These are phyloP conservation scores for Rhododendron vialii DNA, from an alignment of 148 eudicot genomes.

Conservation along the genomic window DNA sequence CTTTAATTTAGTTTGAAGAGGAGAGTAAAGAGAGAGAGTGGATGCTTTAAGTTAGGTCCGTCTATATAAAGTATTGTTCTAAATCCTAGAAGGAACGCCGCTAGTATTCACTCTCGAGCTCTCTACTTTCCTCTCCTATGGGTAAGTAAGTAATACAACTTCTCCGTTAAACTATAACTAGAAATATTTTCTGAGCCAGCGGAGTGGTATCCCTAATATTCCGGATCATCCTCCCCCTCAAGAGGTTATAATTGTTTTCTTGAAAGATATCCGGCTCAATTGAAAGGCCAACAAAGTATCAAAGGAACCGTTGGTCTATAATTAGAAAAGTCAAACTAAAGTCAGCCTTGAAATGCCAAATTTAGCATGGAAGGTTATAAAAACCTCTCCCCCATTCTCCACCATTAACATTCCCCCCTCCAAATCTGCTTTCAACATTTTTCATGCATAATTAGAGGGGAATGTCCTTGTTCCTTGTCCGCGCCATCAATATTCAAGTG, in stretches of 20 bases:
- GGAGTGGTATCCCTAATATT: not conserved
- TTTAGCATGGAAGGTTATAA: not conserved
- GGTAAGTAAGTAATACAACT: not conserved
- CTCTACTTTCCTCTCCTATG: too few species aligned
- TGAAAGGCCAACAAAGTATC: not conserved
- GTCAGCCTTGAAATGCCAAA: slow-evolving; percentile 10
- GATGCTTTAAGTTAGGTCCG: not conserved
- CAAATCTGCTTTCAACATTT: not conserved
- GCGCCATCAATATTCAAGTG: not conserved
- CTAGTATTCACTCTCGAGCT: too few species aligned
- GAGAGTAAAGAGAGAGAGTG: too few species aligned
- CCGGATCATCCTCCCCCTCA: not conserved
- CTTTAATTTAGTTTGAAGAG: too few species aligned
- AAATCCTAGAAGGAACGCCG: too few species aligned
- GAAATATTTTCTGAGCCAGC: not conserved
- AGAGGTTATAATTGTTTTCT: not conserved
- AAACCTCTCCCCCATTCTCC: not conserved
- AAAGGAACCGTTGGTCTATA: not conserved
- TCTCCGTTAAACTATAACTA: not conserved
- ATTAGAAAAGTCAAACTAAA: slow-evolving; percentile 4
- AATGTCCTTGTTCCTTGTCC: not conserved
- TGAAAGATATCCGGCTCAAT: not conserved
- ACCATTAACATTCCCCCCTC: slow-evolving; percentile 8
- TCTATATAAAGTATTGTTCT: not conserved
- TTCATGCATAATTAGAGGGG: not conserved